Conservation (phyloP, 2,329 filamentous ascomycete species). For the Fusarium newnesense region DNA sequence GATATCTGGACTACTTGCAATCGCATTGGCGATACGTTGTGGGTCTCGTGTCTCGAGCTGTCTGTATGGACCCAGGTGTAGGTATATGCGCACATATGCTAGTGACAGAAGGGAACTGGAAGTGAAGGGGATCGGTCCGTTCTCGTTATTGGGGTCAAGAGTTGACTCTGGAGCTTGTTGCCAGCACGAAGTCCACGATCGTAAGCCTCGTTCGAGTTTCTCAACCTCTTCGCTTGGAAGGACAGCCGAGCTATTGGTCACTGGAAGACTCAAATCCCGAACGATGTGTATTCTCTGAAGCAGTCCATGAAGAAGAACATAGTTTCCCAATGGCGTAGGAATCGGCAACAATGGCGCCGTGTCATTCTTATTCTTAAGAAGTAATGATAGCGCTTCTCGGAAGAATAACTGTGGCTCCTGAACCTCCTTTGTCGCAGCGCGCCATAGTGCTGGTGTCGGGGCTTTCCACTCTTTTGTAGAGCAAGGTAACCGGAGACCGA, state of each 20-base stretch:
- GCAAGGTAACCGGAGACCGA: slow-evolving; percentile 49
- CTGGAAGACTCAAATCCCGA: slow-evolving; percentile 49
- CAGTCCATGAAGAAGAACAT: slow-evolving; percentile 51
- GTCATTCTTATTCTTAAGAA: slow-evolving; percentile 46
- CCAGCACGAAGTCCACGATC: slow-evolving; percentile 53
- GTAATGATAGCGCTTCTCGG: slow-evolving; percentile 49
- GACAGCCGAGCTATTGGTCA: slow-evolving; percentile 46
- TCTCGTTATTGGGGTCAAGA: slow-evolving; percentile 54
- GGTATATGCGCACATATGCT: slow-evolving; percentile 58
- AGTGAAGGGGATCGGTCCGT: slow-evolving; percentile 55
- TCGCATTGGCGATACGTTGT: slow-evolving; percentile 50
- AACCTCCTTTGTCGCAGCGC: slow-evolving; percentile 27
- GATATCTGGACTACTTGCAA: slow-evolving; percentile 52
- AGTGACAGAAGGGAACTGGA: slow-evolving; percentile 52
- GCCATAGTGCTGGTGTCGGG: slow-evolving; percentile 30
- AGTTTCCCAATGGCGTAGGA: slow-evolving; percentile 52
- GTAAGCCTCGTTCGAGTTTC: slow-evolving; percentile 50
- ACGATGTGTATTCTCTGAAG: slow-evolving; percentile 53
- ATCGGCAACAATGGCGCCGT: slow-evolving; percentile 41
- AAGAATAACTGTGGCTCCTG: slow-evolving; percentile 50
- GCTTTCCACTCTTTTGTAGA: slow-evolving; percentile 53
- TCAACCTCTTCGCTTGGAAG: slow-evolving; percentile 50
- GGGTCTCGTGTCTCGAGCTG: slow-evolving; percentile 57
- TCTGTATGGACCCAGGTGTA: slow-evolving; percentile 57
- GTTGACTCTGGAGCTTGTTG: slow-evolving; percentile 53